These are phyloP conservation scores for Sporothrix luriei DNA, from an alignment of 2,329 filamentous ascomycete genomes.

Conservation along the genomic window DNA sequence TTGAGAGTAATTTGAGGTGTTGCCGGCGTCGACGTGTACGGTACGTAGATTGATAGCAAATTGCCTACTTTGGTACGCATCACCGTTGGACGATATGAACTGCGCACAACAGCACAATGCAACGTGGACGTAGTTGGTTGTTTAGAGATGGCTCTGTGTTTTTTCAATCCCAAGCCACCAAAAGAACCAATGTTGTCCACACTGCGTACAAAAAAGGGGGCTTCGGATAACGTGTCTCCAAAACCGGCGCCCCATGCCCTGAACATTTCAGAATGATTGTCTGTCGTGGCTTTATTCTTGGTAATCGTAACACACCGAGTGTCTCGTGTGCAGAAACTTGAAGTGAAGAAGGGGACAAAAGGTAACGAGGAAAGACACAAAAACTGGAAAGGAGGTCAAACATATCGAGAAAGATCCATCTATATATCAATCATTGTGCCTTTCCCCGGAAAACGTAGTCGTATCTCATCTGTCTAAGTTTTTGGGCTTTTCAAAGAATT, in stretches of 20 bases:
- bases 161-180: neutral
- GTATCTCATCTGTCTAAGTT: neutral
- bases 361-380: neutral
- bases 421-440: neutral
- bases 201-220: neutral
- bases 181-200: constrained; percentile 1
- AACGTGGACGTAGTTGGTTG: constrained; percentile 3
- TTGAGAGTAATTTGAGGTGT: neutral
- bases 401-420: neutral
- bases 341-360: neutral
- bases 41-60: neutral
- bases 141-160: neutral
- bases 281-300: constrained; percentile 3
- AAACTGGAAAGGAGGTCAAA: neutral
- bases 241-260: neutral
- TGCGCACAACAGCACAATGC: constrained; percentile 1
- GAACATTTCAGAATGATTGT: neutral
- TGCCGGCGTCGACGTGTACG: neutral
- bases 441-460: too few relatives aligned
- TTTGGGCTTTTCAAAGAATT: neutral
- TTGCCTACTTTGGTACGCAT: neutral
- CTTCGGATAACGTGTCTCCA: neutral
- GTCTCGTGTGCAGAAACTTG: constrained; percentile 8
- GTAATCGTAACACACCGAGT: neutral
- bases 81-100: neutral